Evolutionary conservation across 352 stramenopile species (phyloP).

Genomic region (Phytophthora fragariaefolia): DNA sequence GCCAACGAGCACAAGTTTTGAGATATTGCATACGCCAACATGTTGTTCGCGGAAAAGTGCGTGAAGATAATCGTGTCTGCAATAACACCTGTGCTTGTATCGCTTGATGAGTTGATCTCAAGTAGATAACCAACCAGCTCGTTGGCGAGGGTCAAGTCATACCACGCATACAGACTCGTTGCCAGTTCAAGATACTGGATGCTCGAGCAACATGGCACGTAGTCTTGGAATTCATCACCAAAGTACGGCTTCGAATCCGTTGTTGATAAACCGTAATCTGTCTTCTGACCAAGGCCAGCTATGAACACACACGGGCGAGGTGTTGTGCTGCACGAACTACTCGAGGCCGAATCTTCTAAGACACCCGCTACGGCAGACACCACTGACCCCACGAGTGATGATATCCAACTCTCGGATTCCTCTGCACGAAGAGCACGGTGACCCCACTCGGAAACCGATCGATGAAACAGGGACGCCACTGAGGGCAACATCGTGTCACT

Average conservation of each 20-base stretch:
- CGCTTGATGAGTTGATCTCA: slow-evolving; percentile 38
- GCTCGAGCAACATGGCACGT: slow-evolving; percentile 60
- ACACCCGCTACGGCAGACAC: slow-evolving; percentile 5
- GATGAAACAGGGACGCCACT: too few species aligned
- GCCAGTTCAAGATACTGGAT: slow-evolving; percentile 55
- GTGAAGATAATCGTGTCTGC: slow-evolving; percentile 58
- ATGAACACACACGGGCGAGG: slow-evolving; percentile 52
- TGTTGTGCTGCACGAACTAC: slow-evolving; percentile 38
- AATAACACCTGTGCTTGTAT: slow-evolving; percentile 32
- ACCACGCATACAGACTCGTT: slow-evolving; percentile 54
- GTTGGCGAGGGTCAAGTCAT: slow-evolving; percentile 39
- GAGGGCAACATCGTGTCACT: background rate
- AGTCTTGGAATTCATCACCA: too few species aligned
- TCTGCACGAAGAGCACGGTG: slow-evolving; percentile 19
- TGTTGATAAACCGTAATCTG: slow-evolving; percentile 33
- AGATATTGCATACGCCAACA: slow-evolving; percentile 47
- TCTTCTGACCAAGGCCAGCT: slow-evolving; percentile 42
- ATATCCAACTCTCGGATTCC: slow-evolving; percentile 25
- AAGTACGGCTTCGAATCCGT: slow-evolving; percentile 42
- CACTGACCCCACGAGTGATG: slow-evolving; percentile 5
- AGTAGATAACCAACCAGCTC: slow-evolving; percentile 39
- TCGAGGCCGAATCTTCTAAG: slow-evolving; percentile 19
- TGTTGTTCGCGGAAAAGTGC: slow-evolving; percentile 63
- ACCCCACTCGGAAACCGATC: slow-evolving; percentile 17
- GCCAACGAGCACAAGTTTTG: slow-evolving; percentile 35